Base-by-base conservation (phyloP, 2,329 filamentous ascomycete species). In the Triangularia setosa region DNA sequence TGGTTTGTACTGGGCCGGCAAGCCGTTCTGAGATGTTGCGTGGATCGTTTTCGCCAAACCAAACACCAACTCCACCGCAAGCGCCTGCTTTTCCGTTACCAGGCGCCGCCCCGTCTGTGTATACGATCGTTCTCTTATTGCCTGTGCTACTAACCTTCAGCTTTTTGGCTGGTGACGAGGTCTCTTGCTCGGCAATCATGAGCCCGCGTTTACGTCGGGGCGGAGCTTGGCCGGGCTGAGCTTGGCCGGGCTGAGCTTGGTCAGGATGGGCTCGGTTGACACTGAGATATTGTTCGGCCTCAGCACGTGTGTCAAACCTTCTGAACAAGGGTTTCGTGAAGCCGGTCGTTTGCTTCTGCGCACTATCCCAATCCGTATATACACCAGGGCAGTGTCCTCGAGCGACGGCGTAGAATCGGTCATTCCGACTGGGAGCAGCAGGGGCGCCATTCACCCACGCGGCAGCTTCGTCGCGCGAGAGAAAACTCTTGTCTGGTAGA, bases 201-300 rank as follows among this genome's bases (percentile, higher is more conserved):
- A 33, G 30, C 30, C 30, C 30, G 11, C 30, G 30, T 12, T 33
- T 33, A 3, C 9, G 30, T 12, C 8, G 7, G 9, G 30, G 7
- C 9, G 11, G 30, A 33, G 30, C 3, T 33, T 33, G 11, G 4
- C 1, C 30, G 14, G 30, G 7, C 9, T 33, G 30, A 33, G 30
- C 3, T 33, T 33, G 11, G 4, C 1, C 30, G 14, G 30, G 3
- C 30, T 16, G 30, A 33, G 7, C 30, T 33, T 33, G 30, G 30
- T 12, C 14, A 12, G 30, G 11, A 4, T 12, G 8, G 21, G 74
- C 75, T n/a, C 79, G 80, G 61, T 78, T 76, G 69, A 78, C 73
- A 65, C 77, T 78, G 60, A 97, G 90, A 74, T 91, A 97, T 21
- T 86, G 86, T 72, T 94, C 87, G 0, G 94, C 94, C 75, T 96